Evolutionary conservation across 768 basidiomycete species (phyloP), one percentile per base, ranked within the genome.

Genomic region (Leccinellum rugosiceps): DNA sequence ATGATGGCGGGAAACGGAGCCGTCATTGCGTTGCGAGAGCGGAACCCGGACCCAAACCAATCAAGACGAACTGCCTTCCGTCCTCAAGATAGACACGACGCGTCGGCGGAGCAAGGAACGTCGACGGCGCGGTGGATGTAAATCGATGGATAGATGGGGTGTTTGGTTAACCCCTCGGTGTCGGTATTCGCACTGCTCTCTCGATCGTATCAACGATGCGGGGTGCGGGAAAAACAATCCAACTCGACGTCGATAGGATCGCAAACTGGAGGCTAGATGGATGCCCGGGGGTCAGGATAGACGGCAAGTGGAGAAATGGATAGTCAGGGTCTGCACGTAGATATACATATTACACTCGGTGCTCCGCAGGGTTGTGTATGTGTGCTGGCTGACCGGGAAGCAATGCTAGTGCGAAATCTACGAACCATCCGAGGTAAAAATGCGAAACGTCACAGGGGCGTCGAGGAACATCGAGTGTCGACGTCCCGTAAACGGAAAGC

Each of bases 101-200:
- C n/a, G 38, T 63, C 54, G 64, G 52, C 56, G 54, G 63, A 35
- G 10, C n/a, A 50, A 38, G 30, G 25, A 2, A 26, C 15, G 7
- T 53, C 38, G 52, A 51, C 43, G 15, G 44, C 30, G 50, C 14
- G 58, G 31, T 46, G 19, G 38, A 38, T 31, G 25, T 50, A 25
- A 52, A 48, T 51, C 17, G 17, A 35, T 38, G 17, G 35, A 38
- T 38, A 17, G 17, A 15, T 38, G 17, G 15, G 15, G 15, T 14
- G 34, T n/a, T n/a, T 34, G 15, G 15, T 35, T 35, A 17, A 35
- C 15, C 34, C 34, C 17, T n/a, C 17, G 17, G 35, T 17, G 17
- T 38, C 17, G 17, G 35, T 38, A n/a, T 38, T 9, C 8, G 34
- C 34, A 35, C 17, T n/a, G n/a, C 9, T 10, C 38, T 41, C 38